Evolutionary conservation across 257 asterid species (phyloP), one percentile per base, ranked within the genome.

Genomic region (Nicotiana attenuata): DNA sequence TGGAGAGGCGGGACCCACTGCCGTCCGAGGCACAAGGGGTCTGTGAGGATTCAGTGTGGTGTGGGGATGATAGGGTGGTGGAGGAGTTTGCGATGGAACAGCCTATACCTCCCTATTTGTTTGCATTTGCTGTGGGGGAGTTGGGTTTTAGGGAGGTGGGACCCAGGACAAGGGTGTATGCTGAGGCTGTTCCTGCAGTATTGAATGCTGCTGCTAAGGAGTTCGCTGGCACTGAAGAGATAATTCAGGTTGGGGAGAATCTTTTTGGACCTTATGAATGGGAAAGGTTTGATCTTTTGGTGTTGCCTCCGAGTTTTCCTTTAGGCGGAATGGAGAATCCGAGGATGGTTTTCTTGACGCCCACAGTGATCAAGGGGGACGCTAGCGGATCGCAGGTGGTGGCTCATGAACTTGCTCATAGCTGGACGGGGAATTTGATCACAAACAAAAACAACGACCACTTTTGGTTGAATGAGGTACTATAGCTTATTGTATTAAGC

Each of bases 321-420:
- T 90, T 91, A 77, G 99, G 93, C 8, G 98, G 99, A 56, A 95
- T 95, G 99, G 99, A 95, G 86, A 95, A 95, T 84, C 99, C 99
- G 5, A 89, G 98, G 85, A 95, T 95, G 98, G 91, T 87, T 66
- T 95, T 95, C 83, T 85, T 95, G 94, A 91, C 98, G 4, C 98
- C 99, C 9, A 92, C 98, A 0, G 97, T 93, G 81, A 95, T 93
- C 41, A 95, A 93, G 81, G 99, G 98, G 56, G 99, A 95, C 26
- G 92, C 93, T 0, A 85, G 87, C 7, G 97, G 99, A 1, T 96
- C 93, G 0, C 97, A 92, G 91, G 90, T 95, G 35, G 99, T 95
- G 86, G 99, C 99, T 77, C 99, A 95, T 76, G 99, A 95, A 86
- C 95, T 95, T 47, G 99, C 97, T 22, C 99, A 95, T 87, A 95